These are phyloP conservation scores for Coccomyxa sp. DNA, from an alignment of 139 green algal genomes.

Conservation along the genomic window DNA sequence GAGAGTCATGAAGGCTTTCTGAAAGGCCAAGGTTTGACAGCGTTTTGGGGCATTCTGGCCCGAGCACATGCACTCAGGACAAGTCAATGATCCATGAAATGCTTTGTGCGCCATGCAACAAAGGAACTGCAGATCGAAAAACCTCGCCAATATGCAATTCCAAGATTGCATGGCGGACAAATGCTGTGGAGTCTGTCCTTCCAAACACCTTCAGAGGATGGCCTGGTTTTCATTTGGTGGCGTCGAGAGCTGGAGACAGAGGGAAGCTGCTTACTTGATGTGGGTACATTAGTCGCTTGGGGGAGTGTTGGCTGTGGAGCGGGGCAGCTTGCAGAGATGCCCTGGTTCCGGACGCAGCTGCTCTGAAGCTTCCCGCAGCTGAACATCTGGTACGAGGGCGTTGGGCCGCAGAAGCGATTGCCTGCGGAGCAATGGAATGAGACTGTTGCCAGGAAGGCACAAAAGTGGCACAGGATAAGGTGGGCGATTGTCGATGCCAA, in stretches of 20 bases:
- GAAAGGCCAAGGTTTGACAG: no score
- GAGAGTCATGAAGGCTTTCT: background rate
- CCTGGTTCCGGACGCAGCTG: background rate
- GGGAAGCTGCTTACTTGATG: no score
- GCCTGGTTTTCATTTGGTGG: background rate
- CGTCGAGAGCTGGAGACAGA: background rate
- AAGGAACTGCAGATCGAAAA: background rate
- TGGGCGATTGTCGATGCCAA: no score
- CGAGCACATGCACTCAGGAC: background rate
- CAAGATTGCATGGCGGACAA: background rate
- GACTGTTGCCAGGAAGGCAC: background rate
- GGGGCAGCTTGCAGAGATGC: background rate
- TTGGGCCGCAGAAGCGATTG: background rate
- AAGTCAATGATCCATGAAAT: background rate
- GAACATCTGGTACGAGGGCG: background rate
- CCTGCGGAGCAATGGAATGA: background rate
- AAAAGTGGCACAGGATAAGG: background rate
- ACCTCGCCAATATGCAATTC: background rate
- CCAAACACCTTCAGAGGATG: background rate
- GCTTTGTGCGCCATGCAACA: background rate
- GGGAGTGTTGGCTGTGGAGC: background rate
- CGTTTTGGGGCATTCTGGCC: background rate
- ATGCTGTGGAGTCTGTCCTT: background rate
- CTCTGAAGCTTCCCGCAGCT: background rate
- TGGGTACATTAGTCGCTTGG: background rate